Evolutionary conservation across 225 moss, liverwort and hornwort genomes (phyloP).

Genomic region (Neckera pumila): DNA sequence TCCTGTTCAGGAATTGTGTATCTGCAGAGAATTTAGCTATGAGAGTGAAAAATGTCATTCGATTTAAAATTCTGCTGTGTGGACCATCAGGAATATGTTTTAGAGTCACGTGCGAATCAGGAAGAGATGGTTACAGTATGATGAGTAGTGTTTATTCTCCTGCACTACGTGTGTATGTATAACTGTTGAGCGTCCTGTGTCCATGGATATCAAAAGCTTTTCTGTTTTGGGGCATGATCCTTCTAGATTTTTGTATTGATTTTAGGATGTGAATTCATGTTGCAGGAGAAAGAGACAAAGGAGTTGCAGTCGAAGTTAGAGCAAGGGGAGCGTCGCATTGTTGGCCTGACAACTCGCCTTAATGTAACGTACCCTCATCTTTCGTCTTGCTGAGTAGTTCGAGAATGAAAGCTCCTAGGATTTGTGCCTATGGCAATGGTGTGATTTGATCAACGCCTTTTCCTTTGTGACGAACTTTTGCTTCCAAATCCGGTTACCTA

Average conservation of each 20-base stretch:
- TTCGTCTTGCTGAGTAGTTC: neutral
- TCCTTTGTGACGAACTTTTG: neutral
- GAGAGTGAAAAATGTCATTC: neutral
- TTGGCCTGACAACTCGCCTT: slow-evolving; percentile 43
- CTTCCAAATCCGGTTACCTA: neutral
- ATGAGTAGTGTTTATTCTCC: neutral
- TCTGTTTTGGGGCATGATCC: neutral
- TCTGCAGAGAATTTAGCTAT: neutral
- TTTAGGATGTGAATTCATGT: neutral
- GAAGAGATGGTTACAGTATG: neutral
- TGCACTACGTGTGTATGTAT: neutral
- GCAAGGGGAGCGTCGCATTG: slow-evolving; percentile 57
- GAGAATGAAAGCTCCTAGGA: neutral
- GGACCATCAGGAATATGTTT: neutral
- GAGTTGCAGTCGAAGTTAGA: slow-evolving; percentile 66
- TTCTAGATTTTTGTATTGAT: neutral
- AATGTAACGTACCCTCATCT: slow-evolving; percentile 26
- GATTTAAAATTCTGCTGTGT: neutral
- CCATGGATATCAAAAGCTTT: neutral
- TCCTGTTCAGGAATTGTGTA: neutral
- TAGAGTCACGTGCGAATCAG: neutral
- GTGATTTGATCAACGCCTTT: neutral
- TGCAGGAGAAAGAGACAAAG: slow-evolving; percentile 65
- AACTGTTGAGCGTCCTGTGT: neutral
- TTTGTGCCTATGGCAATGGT: neutral